Evolutionary conservation across 257 asterid species (phyloP), one percentile per base, ranked within the genome.

Genomic region (Penstemon eatonii): DNA sequence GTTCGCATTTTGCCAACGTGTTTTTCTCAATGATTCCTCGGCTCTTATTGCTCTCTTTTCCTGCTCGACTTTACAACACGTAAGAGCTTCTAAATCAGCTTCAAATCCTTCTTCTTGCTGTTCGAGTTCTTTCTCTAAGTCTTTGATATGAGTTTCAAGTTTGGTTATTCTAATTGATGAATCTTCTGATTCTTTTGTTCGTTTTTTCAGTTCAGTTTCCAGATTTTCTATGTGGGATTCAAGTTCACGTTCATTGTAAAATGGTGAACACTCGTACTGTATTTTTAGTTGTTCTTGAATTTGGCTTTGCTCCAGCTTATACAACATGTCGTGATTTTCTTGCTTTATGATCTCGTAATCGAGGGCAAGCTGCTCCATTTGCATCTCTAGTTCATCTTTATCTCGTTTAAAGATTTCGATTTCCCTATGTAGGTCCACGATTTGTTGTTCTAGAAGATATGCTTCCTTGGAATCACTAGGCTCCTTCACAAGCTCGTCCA

Each of bases 331-430:
- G 44, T 91, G 96, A 56, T 87, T 89, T 81, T 91, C 98, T 79
- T 94, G 99, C 85, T 89, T 91, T 87, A 85, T 75, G 62, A 91
- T 91, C 85, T 94, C 98, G 4, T 94, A 91, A 67, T 94, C 98
- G 40, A 94, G 96, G 11, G 99, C 98, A 41, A 94, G 90, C 82
- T 94, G 98, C 83, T 94, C 99, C 96, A 89, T 87, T 73, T 89
- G 99, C 85, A 82, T 85, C 83, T 91, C 96, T 8, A 89, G 58
- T 57, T 94, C 96, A 37, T 94, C 96, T 77, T 73, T 86, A 45
- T 89, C 98, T 67, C 93, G 75, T 80, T 75, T 82, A 71, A 74
- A 87, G 71, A 79, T 89, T 76, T 86, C 99, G 8, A 91, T 78
- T 64, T 94, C 96, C 4, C 80, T 70, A 38, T 80, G 84, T 73